Percentiles rank a stretch among this genome's conserved stretches.
Evolutionary conservation across 140 eudicot genomes (phyloP).

Genomic region (Bidens hawaiensis): DNA sequence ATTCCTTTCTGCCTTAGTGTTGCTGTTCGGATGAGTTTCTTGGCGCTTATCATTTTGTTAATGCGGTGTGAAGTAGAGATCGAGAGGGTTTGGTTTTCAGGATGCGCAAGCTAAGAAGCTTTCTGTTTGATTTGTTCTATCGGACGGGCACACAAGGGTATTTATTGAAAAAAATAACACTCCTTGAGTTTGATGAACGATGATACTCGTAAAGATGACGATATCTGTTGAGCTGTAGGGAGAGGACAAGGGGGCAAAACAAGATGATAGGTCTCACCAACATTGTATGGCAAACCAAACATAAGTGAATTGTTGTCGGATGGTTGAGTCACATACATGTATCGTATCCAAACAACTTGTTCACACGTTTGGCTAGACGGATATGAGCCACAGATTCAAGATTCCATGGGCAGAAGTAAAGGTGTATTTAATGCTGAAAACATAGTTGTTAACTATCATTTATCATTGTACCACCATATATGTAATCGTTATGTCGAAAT

Average conservation of each 20-base stretch:
- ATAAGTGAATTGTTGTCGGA: neutral
- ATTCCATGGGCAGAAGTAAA: neutral
- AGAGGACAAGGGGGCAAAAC: neutral
- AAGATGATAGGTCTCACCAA: constrained; percentile 18
- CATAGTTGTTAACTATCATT: constrained; percentile 1
- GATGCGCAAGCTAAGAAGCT: neutral
- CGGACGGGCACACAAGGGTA: neutral
- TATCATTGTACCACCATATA: neutral
- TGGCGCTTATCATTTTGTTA: constrained; percentile 26
- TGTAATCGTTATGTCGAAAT: too few species aligned
- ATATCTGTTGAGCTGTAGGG: neutral
- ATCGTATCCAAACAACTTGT: constrained; percentile 11
- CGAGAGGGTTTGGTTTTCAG: neutral
- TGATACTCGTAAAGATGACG: too few species aligned
- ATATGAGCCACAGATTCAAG: constrained; percentile 14
- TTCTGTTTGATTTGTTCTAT: neutral
- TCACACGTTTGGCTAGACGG: constrained; percentile 8
- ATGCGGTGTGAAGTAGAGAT: neutral
- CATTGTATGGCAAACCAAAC: constrained; percentile 18
- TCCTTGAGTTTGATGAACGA: neutral
- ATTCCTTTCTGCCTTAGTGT: constrained; percentile 15
- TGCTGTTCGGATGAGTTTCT: constrained; percentile 34
- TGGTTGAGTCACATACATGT: constrained; percentile 1
- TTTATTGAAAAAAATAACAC: neutral
- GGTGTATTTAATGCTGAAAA: neutral